A percentile compares a stretch with the other conserved stretches of the same genome.
phyloP scores from a whole-genome alignment of 2,329 filamentous ascomycete genomes.

The Thyridium curvatum region DNA sequence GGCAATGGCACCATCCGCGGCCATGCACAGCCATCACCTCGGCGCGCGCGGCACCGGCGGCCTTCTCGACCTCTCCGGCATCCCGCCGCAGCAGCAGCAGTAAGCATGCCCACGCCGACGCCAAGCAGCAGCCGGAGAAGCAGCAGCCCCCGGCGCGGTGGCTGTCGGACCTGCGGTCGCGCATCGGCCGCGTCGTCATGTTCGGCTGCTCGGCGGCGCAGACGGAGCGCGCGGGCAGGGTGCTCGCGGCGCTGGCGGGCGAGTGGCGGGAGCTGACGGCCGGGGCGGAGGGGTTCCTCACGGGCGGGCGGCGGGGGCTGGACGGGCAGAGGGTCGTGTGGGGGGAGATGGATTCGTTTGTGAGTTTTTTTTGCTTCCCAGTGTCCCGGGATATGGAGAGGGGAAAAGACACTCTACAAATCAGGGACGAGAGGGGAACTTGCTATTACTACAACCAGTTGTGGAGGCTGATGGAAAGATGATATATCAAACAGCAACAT shows the following conservation, averaged over 20 bases:
- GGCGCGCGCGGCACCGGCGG: background rate
- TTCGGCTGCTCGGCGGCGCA: slow-evolving; percentile 62
- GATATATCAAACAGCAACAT: slow-evolving; percentile 48
- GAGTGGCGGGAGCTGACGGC: slow-evolving; percentile 70
- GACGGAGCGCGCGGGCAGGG: slow-evolving; percentile 45
- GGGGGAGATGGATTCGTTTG: slow-evolving; percentile 72
- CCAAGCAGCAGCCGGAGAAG: slow-evolving; percentile 2
- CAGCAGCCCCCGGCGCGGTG: slow-evolving; percentile 49
- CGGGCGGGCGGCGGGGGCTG: slow-evolving; percentile 54
- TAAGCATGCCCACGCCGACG: slow-evolving; percentile 8
- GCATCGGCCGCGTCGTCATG: slow-evolving; percentile 68
- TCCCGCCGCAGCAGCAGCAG: slow-evolving; percentile 10
- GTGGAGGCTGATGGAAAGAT: background rate
- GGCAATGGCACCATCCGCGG: too few species aligned
- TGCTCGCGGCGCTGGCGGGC: slow-evolving; percentile 52
- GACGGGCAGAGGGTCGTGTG: slow-evolving; percentile 65
- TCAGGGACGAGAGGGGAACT: too few species aligned
- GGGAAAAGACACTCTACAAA: too few species aligned
- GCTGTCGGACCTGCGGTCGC: slow-evolving; percentile 60
- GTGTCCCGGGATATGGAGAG: slow-evolving; percentile 3
- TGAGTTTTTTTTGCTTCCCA: slow-evolving; percentile 14
- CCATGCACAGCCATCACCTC: slow-evolving; percentile 1
- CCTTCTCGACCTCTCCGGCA: slow-evolving; percentile 3
- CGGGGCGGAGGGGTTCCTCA: slow-evolving; percentile 71
- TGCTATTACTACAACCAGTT: too few species aligned